These are phyloP conservation scores for Ganoderma sinense DNA, from an alignment of 1,284 basidiomycete genomes.

Conservation along the genomic window DNA sequence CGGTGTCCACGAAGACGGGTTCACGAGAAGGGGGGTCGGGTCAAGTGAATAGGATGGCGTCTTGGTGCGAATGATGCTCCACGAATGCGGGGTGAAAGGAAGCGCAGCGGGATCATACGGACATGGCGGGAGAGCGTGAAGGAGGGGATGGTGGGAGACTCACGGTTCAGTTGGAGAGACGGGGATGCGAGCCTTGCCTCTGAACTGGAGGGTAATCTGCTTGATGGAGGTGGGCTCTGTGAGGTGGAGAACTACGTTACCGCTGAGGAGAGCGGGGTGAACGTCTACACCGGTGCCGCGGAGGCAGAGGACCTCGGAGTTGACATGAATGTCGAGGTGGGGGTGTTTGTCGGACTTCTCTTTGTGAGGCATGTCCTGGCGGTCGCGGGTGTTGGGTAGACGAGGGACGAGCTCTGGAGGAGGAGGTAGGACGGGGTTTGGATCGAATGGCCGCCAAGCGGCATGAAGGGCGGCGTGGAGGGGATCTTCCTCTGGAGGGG, in stretches of 20 bases:
- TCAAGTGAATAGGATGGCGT: slow-evolving; percentile 16
- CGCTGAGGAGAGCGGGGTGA: slow-evolving; percentile 78
- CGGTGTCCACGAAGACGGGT: slow-evolving; percentile 3
- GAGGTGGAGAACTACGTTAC: slow-evolving; percentile 82
- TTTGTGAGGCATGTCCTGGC: slow-evolving; percentile 47
- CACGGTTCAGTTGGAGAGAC: slow-evolving; percentile 71
- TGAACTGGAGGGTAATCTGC: slow-evolving; percentile 85
- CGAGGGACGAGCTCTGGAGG: slow-evolving; percentile 36
- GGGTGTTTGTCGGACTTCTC: slow-evolving; percentile 55
- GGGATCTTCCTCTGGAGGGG: slow-evolving; percentile 39
- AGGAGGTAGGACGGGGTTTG: slow-evolving; percentile 37
- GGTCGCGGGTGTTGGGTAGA: slow-evolving; percentile 42
- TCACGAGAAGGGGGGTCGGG: slow-evolving; percentile 8
- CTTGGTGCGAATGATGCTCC: slow-evolving; percentile 10
- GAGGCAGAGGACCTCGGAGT: slow-evolving; percentile 73
- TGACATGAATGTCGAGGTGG: slow-evolving; percentile 78
- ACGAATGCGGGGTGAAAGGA: slow-evolving; percentile 8
- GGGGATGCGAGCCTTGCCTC: slow-evolving; percentile 83
- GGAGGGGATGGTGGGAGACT: slow-evolving; percentile 41
- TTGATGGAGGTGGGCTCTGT: slow-evolving; percentile 85
- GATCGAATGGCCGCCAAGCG: slow-evolving; percentile 38
- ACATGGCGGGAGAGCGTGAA: neutral
- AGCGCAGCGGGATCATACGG: slow-evolving; percentile 25
- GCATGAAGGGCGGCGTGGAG: slow-evolving; percentile 43
- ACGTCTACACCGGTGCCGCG: slow-evolving; percentile 86